These are phyloP conservation scores for Sarocladium strictum DNA, from an alignment of 2,329 filamentous ascomycete species.

Conservation along the genomic window DNA sequence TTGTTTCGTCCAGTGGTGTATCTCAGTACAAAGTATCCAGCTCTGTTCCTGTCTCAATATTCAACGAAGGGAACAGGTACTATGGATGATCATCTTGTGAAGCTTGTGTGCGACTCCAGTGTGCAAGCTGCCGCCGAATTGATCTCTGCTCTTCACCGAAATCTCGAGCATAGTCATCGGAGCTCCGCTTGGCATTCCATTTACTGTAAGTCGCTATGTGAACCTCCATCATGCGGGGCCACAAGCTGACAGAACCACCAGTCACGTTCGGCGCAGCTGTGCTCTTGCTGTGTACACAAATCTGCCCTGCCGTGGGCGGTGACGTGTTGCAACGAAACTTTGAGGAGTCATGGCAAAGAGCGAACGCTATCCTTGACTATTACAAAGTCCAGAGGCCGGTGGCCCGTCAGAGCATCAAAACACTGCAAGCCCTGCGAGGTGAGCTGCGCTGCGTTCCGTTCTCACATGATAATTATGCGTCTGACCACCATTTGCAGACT, in stretches of 20 bases:
- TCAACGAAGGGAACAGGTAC: not conserved
- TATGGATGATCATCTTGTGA: conserved; percentile 3
- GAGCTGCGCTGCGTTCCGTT: not conserved
- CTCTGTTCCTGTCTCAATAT: not conserved
- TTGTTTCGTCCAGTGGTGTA: conserved; percentile 3
- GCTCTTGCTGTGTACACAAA: conserved; percentile 1
- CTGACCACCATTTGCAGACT: not conserved
- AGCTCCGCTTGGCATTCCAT: conserved; percentile 5
- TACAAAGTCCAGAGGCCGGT: conserved; percentile 1
- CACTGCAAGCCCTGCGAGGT: conserved; percentile 1
- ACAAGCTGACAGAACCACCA: not conserved
- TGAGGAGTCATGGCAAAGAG: not conserved
- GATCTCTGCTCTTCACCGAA: not conserved
- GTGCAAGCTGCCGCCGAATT: not conserved
- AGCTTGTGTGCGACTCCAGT: not conserved
- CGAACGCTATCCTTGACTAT: not conserved
- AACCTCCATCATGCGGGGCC: too few relatives aligned
- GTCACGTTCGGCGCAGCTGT: conserved; percentile 2
- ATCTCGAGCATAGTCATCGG: conserved; percentile 2
- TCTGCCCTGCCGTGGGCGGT: not conserved
- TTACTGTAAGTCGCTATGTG: too few relatives aligned
- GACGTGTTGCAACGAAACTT: not conserved
- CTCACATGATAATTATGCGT: not conserved
- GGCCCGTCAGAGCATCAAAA: conserved; percentile 3
- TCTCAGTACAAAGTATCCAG: not conserved